Percentiles rank a stretch among this genome's conserved stretches.
Conservation (phyloP, 2,329 filamentous ascomycete species). For the Fusarium buxicola region DNA sequence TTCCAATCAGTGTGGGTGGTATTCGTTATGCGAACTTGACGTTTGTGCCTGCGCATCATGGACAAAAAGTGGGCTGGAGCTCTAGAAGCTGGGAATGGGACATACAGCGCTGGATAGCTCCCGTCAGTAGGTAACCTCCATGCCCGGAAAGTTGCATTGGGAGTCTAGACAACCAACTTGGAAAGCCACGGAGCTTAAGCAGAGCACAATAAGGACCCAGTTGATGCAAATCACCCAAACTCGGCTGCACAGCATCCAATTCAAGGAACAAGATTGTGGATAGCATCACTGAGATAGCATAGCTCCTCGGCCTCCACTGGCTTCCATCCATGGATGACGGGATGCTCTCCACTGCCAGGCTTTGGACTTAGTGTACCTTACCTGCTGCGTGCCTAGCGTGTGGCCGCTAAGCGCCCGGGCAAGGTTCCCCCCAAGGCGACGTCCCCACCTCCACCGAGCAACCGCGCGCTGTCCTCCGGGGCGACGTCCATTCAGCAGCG, state of each 20-base stretch:
- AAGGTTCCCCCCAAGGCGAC: slow-evolving; percentile 41
- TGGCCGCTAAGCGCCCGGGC: slow-evolving; percentile 42
- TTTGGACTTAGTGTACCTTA: too few species aligned
- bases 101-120: slow-evolving; percentile 13
- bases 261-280: slow-evolving; percentile 28
- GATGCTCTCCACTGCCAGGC: too few species aligned
- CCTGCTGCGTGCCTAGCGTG: slow-evolving; percentile 17
- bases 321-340: too few species aligned
- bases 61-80: slow-evolving; percentile 13
- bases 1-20: slow-evolving; percentile 21
- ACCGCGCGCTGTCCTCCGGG: slow-evolving; percentile 40
- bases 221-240: slow-evolving; percentile 41
- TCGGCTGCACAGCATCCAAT: slow-evolving; percentile 39
- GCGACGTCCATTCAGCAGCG: slow-evolving; percentile 42
- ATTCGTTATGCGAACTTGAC: slow-evolving; percentile 43
- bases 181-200: slow-evolving; percentile 18
- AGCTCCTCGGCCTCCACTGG: slow-evolving; percentile 7
- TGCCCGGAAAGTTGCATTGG: too few species aligned
- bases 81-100: slow-evolving; percentile 31
- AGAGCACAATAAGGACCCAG: slow-evolving; percentile 22
- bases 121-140: background rate
- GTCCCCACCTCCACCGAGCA: slow-evolving; percentile 47
- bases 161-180: background rate
- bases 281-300: slow-evolving; percentile 33
- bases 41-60: slow-evolving; percentile 42